These are phyloP conservation scores for Osmanthus fragrans DNA, from an alignment of 257 asterid species.

Conservation along the genomic window DNA sequence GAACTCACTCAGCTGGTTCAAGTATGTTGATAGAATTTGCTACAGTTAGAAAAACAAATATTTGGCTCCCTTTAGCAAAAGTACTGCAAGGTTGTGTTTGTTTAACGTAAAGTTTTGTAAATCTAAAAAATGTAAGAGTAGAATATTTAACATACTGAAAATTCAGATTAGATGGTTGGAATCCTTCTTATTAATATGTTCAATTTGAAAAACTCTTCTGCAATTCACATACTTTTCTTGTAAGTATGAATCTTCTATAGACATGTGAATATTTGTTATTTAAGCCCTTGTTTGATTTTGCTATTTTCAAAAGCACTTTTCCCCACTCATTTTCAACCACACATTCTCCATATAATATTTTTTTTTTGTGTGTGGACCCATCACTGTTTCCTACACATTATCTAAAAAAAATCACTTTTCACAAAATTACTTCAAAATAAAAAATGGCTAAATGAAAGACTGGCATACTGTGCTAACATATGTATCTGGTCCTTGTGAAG, in stretches of 20 bases:
- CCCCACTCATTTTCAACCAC: too few species aligned
- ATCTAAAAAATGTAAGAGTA: constrained; percentile 15
- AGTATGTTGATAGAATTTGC: constrained; percentile 49
- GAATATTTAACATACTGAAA: neutral
- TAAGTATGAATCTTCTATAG: neutral
- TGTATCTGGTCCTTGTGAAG: neutral
- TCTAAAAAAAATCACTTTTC: too few species aligned
- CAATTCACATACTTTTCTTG: neutral
- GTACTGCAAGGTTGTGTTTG: neutral
- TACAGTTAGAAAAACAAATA: constrained; percentile 15
- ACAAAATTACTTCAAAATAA: too few species aligned
- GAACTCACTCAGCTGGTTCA: constrained; percentile 85
- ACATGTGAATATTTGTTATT: neutral
- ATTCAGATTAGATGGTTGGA: neutral
- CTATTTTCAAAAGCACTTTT: neutral
- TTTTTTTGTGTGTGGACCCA: too few species aligned
- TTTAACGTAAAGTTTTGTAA: constrained; percentile 8
- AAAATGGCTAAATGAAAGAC: neutral
- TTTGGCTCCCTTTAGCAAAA: constrained; percentile 22
- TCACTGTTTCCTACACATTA: too few species aligned
- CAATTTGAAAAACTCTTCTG: neutral
- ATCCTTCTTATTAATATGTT: neutral
- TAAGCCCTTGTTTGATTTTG: neutral
- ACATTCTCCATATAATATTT: too few species aligned
- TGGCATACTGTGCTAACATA: neutral